Base-by-base conservation (phyloP, 768 basidiomycete species). In the Pleurotus cornucopiae region DNA sequence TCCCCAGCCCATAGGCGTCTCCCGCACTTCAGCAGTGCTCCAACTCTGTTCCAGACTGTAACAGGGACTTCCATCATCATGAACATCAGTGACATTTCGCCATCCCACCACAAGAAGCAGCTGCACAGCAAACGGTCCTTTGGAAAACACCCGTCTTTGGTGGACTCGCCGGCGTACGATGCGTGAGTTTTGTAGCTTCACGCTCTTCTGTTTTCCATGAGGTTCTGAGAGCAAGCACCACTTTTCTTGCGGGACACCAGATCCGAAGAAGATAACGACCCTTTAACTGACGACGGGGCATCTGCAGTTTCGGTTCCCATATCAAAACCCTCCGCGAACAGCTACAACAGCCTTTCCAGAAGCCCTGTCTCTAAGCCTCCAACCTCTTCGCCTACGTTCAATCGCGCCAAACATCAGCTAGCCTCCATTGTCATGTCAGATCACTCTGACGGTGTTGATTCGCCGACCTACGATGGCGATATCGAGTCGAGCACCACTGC, bases 391-490 rank as follows among this genome's bases (percentile, higher is more conserved):
- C 41, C 51, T 16, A 12, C 51, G 6, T 41, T 41, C 51, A 39
- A 41, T 21, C 66, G 65, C 54, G 63, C 64, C 57, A 76, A 75
- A 59, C 83, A 83, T 64, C 84, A 84, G 49, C 76, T 85, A 11
- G 81, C 81, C 3, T 71, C 75, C 49, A 75, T 74, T 64, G 58
- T 84, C 58, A 68, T 86, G 57, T 85, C 83, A 16, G 88, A 89
- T 61, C 25, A 26, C 54, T 86, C 84, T 41, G 86, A 83, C 66
- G 84, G 89, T 54, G 79, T 88, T 6, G 91, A 93, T 66, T 91
- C 88, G 0, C 91, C 91, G 6, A 93, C 91, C 0, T 93, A 94
- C 69, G 92, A 94, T 64, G 92, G 92, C 55, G 92, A 94, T 70
- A 78, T 94, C 55, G 92, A 94, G 67, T 88, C 84, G 45, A 86